These are phyloP conservation scores for Neurospora sp. DNA, from an alignment of 495 filamentous ascomycete species.

Conservation along the genomic window DNA sequence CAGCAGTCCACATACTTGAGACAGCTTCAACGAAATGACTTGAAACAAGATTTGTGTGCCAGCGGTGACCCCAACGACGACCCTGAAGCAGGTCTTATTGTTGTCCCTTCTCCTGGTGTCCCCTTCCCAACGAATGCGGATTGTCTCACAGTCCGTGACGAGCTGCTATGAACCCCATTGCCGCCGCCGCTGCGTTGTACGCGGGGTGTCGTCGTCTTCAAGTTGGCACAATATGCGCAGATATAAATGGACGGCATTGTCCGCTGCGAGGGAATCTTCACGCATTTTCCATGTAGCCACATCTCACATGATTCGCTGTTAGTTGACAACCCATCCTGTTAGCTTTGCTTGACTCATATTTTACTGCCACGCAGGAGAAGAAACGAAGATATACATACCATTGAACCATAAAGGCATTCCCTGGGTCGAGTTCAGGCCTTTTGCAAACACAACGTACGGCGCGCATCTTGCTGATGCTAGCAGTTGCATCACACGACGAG, in stretches of 20 bases:
- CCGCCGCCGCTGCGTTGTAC: slow-evolving; percentile 8
- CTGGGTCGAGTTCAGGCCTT: slow-evolving; percentile 28
- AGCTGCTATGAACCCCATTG: background rate
- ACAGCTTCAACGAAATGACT: slow-evolving; percentile 36
- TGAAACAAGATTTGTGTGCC: slow-evolving; percentile 54
- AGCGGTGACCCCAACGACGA: slow-evolving; percentile 37
- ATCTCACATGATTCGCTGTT: slow-evolving; percentile 74
- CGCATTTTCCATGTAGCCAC: slow-evolving; percentile 73
- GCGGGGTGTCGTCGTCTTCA: background rate
- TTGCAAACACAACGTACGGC: slow-evolving; percentile 66
- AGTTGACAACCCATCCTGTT: background rate
- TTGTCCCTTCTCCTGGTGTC: background rate
- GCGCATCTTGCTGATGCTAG: slow-evolving; percentile 28
- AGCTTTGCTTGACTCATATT: slow-evolving; percentile 2
- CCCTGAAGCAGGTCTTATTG: background rate
- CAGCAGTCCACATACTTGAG: background rate
- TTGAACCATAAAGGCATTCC: slow-evolving; percentile 71
- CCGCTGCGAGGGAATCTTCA: slow-evolving; percentile 52
- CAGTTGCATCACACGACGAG: slow-evolving; percentile 39
- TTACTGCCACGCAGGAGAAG: background rate
- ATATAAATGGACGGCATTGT: slow-evolving; percentile 65
- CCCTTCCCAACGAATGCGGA: background rate
- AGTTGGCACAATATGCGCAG: slow-evolving; percentile 65
- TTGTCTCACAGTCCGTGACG: background rate
- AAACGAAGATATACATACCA: slow-evolving; percentile 44